Percentiles rank a stretch among this genome's conserved stretches.
These are phyloP conservation scores for Datura wrightii DNA, from an alignment of 257 asterid genomes.

Conservation along the genomic window DNA sequence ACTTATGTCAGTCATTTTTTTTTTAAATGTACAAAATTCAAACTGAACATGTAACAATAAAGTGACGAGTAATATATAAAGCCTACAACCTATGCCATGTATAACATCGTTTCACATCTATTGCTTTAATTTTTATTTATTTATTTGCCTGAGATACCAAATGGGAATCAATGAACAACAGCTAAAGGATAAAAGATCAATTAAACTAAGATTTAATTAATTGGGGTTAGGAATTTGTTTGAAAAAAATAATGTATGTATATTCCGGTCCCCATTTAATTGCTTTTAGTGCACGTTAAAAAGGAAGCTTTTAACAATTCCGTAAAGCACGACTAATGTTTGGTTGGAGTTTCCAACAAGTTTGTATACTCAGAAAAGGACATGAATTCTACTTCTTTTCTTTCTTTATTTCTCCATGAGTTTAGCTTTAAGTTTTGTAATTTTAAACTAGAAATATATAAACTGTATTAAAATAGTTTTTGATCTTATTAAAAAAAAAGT, in stretches of 20 bases:
- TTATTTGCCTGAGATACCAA: neutral
- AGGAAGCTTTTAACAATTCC: neutral
- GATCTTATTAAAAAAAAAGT: no score
- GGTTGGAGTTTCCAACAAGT: conserved; percentile 11
- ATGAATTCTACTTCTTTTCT: no score
- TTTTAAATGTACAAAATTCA: no score
- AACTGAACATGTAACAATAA: no score
- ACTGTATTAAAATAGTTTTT: no score
- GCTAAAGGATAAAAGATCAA: neutral
- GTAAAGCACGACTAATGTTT: neutral
- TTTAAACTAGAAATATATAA: no score
- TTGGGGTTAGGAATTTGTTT: neutral
- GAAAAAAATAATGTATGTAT: neutral
- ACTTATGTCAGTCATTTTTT: no score
- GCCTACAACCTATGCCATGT: neutral
- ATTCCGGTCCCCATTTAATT: neutral
- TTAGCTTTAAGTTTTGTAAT: no score
- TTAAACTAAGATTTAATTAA: neutral
- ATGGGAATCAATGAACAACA: neutral
- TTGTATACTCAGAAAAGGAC: neutral
- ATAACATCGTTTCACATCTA: neutral
- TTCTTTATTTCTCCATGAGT: no score
- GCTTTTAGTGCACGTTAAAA: neutral
- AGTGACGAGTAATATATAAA: neutral
- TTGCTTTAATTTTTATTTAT: neutral